Percentiles rank a stretch among this genome's conserved stretches.
phyloP scores from a whole-genome alignment of 202 grass and related monocot species.

The Schoenoplectus tabernaemontani region DNA sequence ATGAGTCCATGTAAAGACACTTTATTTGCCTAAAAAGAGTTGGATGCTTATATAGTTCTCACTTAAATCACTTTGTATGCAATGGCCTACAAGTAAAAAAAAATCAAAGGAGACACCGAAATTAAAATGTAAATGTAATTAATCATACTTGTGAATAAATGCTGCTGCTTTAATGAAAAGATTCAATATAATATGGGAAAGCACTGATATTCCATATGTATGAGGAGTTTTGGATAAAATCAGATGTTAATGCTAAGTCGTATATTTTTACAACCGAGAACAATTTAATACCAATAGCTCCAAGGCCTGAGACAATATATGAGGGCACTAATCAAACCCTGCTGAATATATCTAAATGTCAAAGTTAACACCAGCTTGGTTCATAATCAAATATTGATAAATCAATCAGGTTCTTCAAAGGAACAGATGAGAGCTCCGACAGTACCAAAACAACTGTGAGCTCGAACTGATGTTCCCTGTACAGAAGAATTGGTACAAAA shows the following conservation, averaged over 20 bases:
- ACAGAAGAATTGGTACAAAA: constrained; percentile 12
- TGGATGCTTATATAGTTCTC: neutral
- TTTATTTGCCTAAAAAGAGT: neutral
- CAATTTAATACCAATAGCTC: neutral
- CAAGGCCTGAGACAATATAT: neutral
- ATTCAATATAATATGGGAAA: no score
- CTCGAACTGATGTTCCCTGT: neutral
- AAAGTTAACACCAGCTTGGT: neutral
- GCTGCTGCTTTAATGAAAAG: no score
- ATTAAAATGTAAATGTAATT: neutral
- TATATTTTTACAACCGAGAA: neutral
- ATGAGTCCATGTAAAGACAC: neutral
- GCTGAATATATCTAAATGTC: neutral
- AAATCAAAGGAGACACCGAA: neutral
- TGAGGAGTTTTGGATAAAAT: neutral
- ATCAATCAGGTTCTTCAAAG: neutral
- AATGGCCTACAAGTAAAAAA: neutral
- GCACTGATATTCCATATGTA: no score
- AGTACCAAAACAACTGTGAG: constrained; percentile 11
- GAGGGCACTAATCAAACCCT: neutral
- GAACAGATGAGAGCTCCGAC: neutral
- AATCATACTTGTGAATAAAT: no score
- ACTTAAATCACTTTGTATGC: neutral
- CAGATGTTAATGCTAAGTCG: neutral
- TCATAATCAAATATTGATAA: constrained; percentile 1